Conservation (phyloP, 257 asterid species). For the Solanum paucissectum region DNA sequence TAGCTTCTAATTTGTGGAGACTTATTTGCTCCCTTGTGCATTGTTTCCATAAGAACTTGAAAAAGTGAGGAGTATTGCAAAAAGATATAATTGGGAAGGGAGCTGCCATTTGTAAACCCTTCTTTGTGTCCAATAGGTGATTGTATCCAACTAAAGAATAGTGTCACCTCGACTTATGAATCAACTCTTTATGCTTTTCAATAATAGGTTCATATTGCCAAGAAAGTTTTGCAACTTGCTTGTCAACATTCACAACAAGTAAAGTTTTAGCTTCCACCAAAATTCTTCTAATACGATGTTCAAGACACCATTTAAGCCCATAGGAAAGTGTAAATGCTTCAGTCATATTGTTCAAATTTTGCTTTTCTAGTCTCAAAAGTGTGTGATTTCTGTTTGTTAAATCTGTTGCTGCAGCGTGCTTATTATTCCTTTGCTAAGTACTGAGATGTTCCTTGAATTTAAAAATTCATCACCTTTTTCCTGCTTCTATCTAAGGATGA, state of each 20-base stretch:
- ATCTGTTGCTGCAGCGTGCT: neutral
- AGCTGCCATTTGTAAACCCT: no score
- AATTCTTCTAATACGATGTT: neutral
- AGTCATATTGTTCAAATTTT: neutral
- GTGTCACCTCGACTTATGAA: no score
- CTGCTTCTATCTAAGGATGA: neutral
- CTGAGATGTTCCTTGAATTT: neutral
- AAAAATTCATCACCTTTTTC: no score
- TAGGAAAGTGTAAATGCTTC: neutral
- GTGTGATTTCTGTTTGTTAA: neutral
- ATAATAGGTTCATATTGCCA: neutral
- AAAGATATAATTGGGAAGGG: no score
- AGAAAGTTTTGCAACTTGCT: neutral
- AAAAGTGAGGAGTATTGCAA: no score
- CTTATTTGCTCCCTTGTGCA: no score
- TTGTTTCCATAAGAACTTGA: no score
- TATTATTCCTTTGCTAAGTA: neutral
- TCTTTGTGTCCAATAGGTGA: no score
- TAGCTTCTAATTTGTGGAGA: no score
- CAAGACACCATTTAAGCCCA: neutral
- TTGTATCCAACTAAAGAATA: neutral
- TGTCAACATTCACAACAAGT: neutral
- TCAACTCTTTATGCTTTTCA: neutral
- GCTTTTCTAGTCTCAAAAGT: neutral
- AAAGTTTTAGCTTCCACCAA: neutral